Evolutionary conservation across 176 grass and related monocot species (phyloP).

Genomic region (Rhynchospora tenuis): DNA sequence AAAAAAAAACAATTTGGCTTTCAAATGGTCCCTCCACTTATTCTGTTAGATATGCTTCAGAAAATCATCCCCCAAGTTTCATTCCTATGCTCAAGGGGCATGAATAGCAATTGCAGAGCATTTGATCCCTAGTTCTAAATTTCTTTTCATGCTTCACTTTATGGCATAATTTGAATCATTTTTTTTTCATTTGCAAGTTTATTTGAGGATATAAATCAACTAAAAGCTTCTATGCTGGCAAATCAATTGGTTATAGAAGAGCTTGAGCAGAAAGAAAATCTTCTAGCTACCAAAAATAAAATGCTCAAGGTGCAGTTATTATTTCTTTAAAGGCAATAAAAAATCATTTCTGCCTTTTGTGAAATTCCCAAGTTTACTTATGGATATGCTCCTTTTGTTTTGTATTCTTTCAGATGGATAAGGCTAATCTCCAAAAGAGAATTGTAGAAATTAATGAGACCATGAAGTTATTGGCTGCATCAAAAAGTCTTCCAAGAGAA

Average conservation of each 20-base stretch:
- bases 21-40: background rate
- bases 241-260: constrained; percentile 55
- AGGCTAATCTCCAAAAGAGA: constrained; percentile 61
- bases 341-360: background rate
- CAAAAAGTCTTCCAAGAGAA: constrained; percentile 15
- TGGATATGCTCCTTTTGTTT: background rate
- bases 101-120: background rate
- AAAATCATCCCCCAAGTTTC: background rate
- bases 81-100: background rate
- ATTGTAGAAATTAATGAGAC: constrained; percentile 56
- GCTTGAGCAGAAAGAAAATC: constrained; percentile 62
- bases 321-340: background rate
- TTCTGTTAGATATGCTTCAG: background rate
- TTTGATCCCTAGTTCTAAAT: background rate
- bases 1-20: constrained; percentile 10
- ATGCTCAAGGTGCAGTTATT: constrained; percentile 56
- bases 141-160: background rate
- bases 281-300: constrained; percentile 57
- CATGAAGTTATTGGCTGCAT: constrained; percentile 28
- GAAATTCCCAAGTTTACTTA: constrained; percentile 25
- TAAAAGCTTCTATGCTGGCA: constrained; percentile 42
- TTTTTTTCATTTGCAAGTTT: constrained; percentile 41
- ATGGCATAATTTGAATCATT: background rate
- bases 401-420: constrained; percentile 52
- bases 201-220: constrained; percentile 64